Evolutionary conservation across 495 filamentous ascomycete species (phyloP).

Genomic region (Chlorociboria aeruginascens): DNA sequence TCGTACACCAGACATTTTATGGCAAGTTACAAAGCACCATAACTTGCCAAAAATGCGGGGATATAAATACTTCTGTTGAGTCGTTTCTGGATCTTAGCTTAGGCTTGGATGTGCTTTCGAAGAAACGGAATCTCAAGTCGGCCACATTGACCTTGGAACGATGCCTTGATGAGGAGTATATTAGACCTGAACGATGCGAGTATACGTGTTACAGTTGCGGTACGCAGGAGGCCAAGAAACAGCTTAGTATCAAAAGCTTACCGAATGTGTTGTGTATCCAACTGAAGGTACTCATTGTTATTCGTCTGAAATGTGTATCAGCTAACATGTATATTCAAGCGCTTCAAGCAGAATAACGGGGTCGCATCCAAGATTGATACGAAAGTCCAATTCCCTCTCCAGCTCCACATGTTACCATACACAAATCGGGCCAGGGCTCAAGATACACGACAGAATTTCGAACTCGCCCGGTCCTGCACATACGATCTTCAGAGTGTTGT

Average conservation of each 20-base stretch:
- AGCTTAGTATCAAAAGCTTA: constrained; percentile 64
- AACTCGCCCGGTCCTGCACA: constrained; percentile 42
- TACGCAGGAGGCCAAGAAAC: constrained; percentile 63
- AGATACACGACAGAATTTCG: constrained; percentile 30
- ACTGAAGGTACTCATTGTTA: constrained; percentile 52
- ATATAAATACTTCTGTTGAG: constrained; percentile 65
- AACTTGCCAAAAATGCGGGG: constrained; percentile 66
- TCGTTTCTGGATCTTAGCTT: constrained; percentile 80
- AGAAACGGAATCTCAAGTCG: constrained; percentile 35
- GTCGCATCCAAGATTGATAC: constrained; percentile 68
- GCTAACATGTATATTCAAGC: constrained; percentile 29
- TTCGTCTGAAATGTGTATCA: background rate
- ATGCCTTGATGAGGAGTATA: constrained; percentile 72
- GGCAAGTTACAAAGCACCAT: constrained; percentile 78
- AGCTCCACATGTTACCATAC: constrained; percentile 79
- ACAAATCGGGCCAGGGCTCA: constrained; percentile 44
- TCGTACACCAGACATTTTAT: constrained; percentile 82
- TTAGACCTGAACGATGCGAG: constrained; percentile 60
- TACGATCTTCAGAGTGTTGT: constrained; percentile 81
- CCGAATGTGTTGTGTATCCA: constrained; percentile 86
- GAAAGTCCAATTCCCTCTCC: constrained; percentile 70
- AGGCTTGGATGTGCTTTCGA: constrained; percentile 51
- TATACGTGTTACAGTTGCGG: constrained; percentile 74
- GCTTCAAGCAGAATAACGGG: constrained; percentile 52
- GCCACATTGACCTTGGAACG: constrained; percentile 47